Evolutionary conservation across 2,329 filamentous ascomycete genomes (phyloP), one percentile per base, ranked within the genome.

Genomic region (Aureobasidium sp.): DNA sequence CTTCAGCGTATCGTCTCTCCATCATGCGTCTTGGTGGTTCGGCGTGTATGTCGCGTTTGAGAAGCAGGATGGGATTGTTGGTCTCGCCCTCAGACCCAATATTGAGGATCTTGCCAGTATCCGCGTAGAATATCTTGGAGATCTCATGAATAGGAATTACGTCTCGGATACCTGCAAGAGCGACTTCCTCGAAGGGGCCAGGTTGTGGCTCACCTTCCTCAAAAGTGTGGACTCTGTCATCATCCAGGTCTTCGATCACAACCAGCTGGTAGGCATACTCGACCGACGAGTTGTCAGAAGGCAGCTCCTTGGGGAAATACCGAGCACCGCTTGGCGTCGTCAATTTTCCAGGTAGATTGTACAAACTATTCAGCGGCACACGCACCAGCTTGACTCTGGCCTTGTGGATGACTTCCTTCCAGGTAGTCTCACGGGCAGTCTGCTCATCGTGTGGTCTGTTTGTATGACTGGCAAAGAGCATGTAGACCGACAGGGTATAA

Each of bases 401-500:
- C 73, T 97, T 99, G 77, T 97, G 92, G 64, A 97, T 87, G 44
- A 96, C 91, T 72, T 99, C 93, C 72, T 97, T 94, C 94, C 94
- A 97, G 0, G 92, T 88, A 0, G 91, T 79, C 76, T 86, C 75
- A 76, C 88, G 71, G 67, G 86, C 68, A 68, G 83, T 75, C 72
- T 84, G 74, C 75, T 85, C 75, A 67, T 82, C 78, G 20, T 82
- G 79, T 2, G 80, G 77, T 42, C 83, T 76, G 47, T 78, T 77
- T 3, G 87, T 79, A 73, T 97, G 91, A 1, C 91, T 89, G 2
- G 87, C 81, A 69, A 97, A 99, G 0, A 97, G 82, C 91, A 97
- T 97, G 74, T 97, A 99, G 67, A 97, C 78, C 0, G 92, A 96
- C 8, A 97, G 74, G 0, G 84, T 88, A 70, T 97, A 97, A 0